These are phyloP conservation scores for Dactylonectria macrodidyma DNA, from an alignment of 2,329 filamentous ascomycete species.

Conservation along the genomic window DNA sequence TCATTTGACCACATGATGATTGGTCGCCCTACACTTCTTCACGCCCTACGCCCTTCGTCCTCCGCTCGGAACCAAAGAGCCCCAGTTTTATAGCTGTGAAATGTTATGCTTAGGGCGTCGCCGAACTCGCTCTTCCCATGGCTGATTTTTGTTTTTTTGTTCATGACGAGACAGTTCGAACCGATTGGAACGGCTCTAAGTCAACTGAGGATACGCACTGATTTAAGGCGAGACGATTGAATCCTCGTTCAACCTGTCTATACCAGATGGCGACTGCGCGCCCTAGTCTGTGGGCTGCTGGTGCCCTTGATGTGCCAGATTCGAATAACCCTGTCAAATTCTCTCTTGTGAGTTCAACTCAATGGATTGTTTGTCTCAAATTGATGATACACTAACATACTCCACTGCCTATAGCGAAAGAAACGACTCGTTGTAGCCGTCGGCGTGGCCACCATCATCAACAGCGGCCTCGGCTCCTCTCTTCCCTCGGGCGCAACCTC, in stretches of 20 bases:
- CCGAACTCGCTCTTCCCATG: background rate
- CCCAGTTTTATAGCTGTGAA: background rate
- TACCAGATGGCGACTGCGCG: background rate
- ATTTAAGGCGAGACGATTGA: background rate
- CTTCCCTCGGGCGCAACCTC: constrained; percentile 14
- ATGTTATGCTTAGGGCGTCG: background rate
- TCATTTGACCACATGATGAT: too few species aligned
- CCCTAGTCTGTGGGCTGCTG: background rate
- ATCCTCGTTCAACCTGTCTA: too few species aligned
- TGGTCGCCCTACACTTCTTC: too few species aligned
- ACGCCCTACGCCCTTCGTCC: too few species aligned
- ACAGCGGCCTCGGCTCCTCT: constrained; percentile 13
- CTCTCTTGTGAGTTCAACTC: background rate
- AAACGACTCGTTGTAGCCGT: constrained; percentile 4
- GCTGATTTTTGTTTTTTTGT: background rate
- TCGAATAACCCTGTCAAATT: background rate
- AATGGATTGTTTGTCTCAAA: background rate
- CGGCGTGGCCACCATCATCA: constrained; percentile 8
- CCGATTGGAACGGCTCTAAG: too few species aligned
- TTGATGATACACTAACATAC: too few species aligned
- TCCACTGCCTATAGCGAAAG: background rate
- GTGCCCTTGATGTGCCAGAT: background rate
- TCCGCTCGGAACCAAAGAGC: too few species aligned
- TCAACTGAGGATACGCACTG: too few species aligned
- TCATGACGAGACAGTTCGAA: background rate